Base-by-base conservation (phyloP, 2,329 filamentous ascomycete species). In the Macrophomina phaseolina region DNA sequence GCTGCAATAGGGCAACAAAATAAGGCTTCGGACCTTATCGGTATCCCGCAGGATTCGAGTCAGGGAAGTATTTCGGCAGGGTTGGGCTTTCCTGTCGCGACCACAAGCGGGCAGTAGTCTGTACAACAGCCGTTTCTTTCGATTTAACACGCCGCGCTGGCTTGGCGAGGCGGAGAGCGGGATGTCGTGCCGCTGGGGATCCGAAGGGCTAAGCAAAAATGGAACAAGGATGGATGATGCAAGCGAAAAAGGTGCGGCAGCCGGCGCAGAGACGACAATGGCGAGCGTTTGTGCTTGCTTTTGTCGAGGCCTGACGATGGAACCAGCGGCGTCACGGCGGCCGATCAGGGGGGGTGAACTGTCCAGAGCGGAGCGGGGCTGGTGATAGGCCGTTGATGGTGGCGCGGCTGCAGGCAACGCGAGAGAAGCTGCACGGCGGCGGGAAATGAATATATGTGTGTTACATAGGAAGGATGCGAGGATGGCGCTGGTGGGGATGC, bases 391-490 rank as follows among this genome's bases (percentile, higher is more conserved):
- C 11, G 32, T n/a, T 23, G 32, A 36, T 14, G 5, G 34, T n/a
- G 32, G 52, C n/a, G 8, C 34, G 32, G n/a, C 42, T 38, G 51
- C 9, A 23, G 4, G 16, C 52, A 6, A 18, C 14, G 14, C 32
- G 12, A 7, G 9, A 11, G 30, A 30, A n/a, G 51, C 52, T 34
- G 32, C 8, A 36, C 52, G 32, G 11, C 9, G 16, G 34, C 16
- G n/a, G 34, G 34, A 40, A n/a, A 14, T 11, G 11, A 38, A 18
- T 16, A 16, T 34, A 16, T 32, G 4, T 11, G 52, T 6, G 34
- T 55, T 23, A 55, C 52, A 55, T 55, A 55, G 52, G 52, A 55
- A 34, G 32, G 52, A 28, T n/a, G 16, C 7, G 36, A 38, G 36
- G 48, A 7, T 11, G 16, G n/a, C 38, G 38, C 16, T 4, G 52